Conservation (phyloP, 1,284 basidiomycete species). For the Ustilago loliicola region DNA sequence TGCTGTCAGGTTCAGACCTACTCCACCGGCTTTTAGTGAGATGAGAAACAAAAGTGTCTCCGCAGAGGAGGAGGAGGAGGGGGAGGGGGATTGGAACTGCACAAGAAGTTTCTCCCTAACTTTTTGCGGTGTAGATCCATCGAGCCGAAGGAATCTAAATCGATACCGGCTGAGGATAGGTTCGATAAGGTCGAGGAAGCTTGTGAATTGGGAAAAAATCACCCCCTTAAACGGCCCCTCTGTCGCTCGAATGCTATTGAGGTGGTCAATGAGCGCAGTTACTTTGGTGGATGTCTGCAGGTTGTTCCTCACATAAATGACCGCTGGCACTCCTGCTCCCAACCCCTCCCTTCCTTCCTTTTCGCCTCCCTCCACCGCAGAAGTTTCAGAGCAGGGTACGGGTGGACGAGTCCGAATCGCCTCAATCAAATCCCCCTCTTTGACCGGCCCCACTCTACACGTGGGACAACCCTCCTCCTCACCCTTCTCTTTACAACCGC, state of each 20-base stretch:
- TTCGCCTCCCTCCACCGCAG: neutral
- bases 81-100: conserved; percentile 80
- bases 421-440: conserved; percentile 77
- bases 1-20: conserved; percentile 75
- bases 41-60: conserved; percentile 83
- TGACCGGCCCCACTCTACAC: conserved; percentile 61
- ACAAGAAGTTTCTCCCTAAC: conserved; percentile 82
- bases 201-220: conserved; percentile 72
- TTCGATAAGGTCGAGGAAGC: conserved; percentile 70
- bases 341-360: no score
- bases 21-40: conserved; percentile 92
- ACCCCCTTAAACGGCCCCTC: conserved; percentile 71
- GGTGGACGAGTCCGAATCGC: conserved; percentile 66
- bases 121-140: conserved; percentile 91
- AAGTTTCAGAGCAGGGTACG: neutral
- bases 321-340: conserved; percentile 5
- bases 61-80: conserved; percentile 74
- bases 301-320: conserved; percentile 76
- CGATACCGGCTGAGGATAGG: conserved; percentile 50
- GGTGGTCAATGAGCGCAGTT: conserved; percentile 79
- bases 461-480: conserved; percentile 74
- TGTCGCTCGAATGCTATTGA: conserved; percentile 75
- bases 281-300: conserved; percentile 90
- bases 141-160: conserved; percentile 74
- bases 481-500: conserved; percentile 77